Conservation (phyloP, 129 eudicot species). For the Scalesia atractyloides region DNA sequence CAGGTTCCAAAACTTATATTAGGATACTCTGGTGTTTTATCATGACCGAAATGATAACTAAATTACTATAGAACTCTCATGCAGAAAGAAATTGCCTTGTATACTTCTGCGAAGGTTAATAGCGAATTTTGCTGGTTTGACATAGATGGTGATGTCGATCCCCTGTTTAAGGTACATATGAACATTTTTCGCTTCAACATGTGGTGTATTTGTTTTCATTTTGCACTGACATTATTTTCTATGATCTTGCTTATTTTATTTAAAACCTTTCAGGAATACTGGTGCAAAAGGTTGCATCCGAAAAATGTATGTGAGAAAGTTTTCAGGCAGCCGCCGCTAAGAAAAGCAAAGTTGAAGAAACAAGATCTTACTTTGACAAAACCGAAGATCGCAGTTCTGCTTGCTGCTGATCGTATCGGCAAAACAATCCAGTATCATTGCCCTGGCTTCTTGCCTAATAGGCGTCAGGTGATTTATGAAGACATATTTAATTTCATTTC, state of each 20-base stretch:
- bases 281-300: conserved; percentile 98
- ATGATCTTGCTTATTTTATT: too few relatives aligned
- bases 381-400: conserved; percentile 69
- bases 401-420: conserved; percentile 86
- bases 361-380: conserved; percentile 79
- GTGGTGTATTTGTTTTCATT: conserved; percentile 7
- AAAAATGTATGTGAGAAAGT: conserved; percentile 96
- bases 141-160: conserved; percentile 89
- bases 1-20: conserved; percentile 51
- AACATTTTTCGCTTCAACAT: conserved; percentile 14
- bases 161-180: conserved; percentile 79
- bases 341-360: conserved; percentile 82
- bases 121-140: conserved; percentile 96
- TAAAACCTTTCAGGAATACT: conserved; percentile 62
- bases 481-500: conserved; percentile 6
- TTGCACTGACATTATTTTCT: neutral
- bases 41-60: conserved; percentile 9
- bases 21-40: conserved; percentile 7
- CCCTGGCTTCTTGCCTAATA: conserved; percentile 89
- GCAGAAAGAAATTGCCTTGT: conserved; percentile 97
- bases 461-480: conserved; percentile 75
- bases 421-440: conserved; percentile 77
- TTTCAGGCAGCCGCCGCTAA: conserved; percentile 90
- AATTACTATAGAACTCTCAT: conserved; percentile 23
- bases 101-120: conserved; percentile 88